Base-by-base conservation (phyloP, 208 protist genomes). In the Herpetomonas tarakana region DNA sequence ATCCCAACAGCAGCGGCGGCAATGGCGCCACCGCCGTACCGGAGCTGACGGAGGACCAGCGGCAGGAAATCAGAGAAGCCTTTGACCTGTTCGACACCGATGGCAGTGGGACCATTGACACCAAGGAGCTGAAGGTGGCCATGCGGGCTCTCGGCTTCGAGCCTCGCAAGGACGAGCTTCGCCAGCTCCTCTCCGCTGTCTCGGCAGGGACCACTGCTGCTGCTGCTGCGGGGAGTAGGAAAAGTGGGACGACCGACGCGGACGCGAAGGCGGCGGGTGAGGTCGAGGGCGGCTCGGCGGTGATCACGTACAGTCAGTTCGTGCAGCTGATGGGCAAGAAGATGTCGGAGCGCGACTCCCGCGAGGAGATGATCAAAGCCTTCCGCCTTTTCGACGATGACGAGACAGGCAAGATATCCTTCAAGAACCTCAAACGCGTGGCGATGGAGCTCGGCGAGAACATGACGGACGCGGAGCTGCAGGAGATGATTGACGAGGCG, bases 41-140 rank as follows among this genome's bases (percentile, higher is more conserved):
- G 18, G 79, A 83, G 52, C 76, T 95, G 30, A 92, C 78, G 24
- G 83, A 83, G 35, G 88, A 95, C 26, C 88, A 95, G 62, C 73
- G 78, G 18, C 81, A 98, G 51, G 95, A 97, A 62, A 97, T 98
- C 22, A 87, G 87, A 26, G 96, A 99, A 64, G 96, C 97, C 0
- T 99, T 99, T 57, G 93, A 98, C 38, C 86, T 99, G 19, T 99
- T 99, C 58, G 97, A 99, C 74, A 94, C 91, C 11, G 95, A 99
- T 52, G 93, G 96, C 49, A 92, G 83, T 60, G 97, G 97, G 26
- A 81, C 73, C 2, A 98, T 98, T 64, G 91, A 97, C 52, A 86
- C 75, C 21, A 91, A 95, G 67, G 91, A 98, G 74, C 73, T 98
- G 51, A 93, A 96, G 52, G 84, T 98, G 16, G 89, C 95, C 6